A percentile compares a stretch with the other conserved stretches of the same genome.
Conservation (phyloP, 148 eudicot species). For the Beta vulgaris region DNA sequence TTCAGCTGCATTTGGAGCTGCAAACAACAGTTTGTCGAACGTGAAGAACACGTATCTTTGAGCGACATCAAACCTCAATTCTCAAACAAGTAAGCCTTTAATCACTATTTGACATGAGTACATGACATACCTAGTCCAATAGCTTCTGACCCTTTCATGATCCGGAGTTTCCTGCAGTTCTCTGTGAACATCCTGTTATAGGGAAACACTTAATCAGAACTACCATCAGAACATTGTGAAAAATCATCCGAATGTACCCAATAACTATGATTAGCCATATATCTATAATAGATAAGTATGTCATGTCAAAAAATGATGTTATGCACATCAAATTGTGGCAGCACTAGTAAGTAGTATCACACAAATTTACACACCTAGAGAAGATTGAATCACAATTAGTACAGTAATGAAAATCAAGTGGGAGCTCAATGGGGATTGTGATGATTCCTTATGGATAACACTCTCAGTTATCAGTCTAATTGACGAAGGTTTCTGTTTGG, state of each 20-base stretch:
- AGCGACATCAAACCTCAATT: not conserved
- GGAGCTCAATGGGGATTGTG: too few relatives aligned
- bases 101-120: too few relatives aligned
- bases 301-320: too few relatives aligned
- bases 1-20: constrained; percentile 33
- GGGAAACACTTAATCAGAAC: not conserved
- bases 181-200: constrained; percentile 36
- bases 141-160: constrained; percentile 42
- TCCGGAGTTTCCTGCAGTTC: constrained; percentile 39
- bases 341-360: not conserved
- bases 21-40: not conserved
- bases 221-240: not conserved
- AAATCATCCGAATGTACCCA: not conserved
- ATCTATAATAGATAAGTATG: too few relatives aligned
- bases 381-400: not conserved
- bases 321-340: too few relatives aligned
- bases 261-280: too few relatives aligned
- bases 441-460: too few relatives aligned
- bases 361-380: not conserved
- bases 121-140: constrained; percentile 30
- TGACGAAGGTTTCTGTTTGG: too few relatives aligned
- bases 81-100: too few relatives aligned
- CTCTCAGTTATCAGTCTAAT: too few relatives aligned
- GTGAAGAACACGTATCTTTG: not conserved
- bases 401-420: too few relatives aligned